Percentiles rank a stretch among this genome's conserved stretches.
Evolutionary conservation across 768 basidiomycete species (phyloP).

Genomic region (Termitomyces sp.): DNA sequence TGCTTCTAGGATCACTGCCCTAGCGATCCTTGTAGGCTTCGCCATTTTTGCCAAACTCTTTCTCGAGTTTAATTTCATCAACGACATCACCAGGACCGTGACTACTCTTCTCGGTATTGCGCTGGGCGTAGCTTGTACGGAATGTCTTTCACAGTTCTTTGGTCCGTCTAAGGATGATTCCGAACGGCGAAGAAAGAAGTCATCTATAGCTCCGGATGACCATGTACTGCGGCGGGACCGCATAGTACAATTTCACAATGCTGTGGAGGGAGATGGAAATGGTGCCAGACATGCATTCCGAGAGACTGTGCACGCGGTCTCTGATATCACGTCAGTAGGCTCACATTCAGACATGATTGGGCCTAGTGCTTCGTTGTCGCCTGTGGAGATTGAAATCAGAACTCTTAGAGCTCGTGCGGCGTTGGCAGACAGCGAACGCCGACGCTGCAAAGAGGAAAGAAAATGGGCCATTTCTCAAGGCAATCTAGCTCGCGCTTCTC

Average conservation of each 20-base stretch:
- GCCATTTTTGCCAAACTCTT: conserved; percentile 57
- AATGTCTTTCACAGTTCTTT: conserved; percentile 61
- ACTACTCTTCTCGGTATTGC: conserved; percentile 62
- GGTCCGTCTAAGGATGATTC: conserved; percentile 38
- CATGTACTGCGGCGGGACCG: conserved; percentile 27
- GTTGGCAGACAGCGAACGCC: conserved; percentile 75
- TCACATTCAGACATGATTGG: conserved; percentile 63
- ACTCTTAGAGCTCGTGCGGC: conserved; percentile 71
- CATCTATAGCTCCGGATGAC: conserved; percentile 11
- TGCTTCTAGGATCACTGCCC: conserved; percentile 47
- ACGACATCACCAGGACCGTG: conserved; percentile 50
- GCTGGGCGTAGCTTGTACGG: conserved; percentile 65
- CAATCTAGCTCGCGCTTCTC: conserved; percentile 64
- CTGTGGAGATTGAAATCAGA: conserved; percentile 70
- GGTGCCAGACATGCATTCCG: conserved; percentile 19
- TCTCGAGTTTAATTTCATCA: conserved; percentile 50
- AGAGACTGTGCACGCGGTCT: conserved; percentile 26
- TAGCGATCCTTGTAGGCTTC: conserved; percentile 51
- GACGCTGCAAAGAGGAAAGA: conserved; percentile 79
- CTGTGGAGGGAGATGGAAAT: conserved; percentile 32
- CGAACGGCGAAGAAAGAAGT: conserved; percentile 26
- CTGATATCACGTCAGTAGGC: conserved; percentile 66
- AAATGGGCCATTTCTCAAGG: conserved; percentile 84
- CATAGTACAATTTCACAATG: conserved; percentile 40
- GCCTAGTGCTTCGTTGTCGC: conserved; percentile 50